Conservation (phyloP, 2,329 filamentous ascomycete genomes). For the Phyllosticta capitalensis region DNA sequence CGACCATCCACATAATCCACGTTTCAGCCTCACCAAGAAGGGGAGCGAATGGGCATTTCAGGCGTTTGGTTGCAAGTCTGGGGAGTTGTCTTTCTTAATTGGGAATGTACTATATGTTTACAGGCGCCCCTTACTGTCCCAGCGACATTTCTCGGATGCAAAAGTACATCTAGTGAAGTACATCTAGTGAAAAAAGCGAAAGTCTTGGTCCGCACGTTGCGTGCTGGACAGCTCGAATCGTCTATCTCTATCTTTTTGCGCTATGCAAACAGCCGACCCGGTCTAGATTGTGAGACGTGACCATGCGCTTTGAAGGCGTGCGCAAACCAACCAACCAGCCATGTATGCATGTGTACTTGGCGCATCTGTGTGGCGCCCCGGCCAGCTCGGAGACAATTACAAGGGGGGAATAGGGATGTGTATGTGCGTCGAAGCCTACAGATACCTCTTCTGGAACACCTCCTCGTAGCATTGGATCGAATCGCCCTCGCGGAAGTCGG, state of each 20-base stretch:
- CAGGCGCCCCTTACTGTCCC: neutral
- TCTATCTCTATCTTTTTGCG: too few relatives aligned
- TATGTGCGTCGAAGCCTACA: constrained; percentile 22
- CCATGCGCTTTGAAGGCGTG: too few relatives aligned
- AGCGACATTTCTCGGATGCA: neutral
- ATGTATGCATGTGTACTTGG: too few relatives aligned
- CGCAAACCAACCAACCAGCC: too few relatives aligned
- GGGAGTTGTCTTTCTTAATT: neutral
- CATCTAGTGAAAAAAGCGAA: neutral
- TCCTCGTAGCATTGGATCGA: constrained; percentile 83
- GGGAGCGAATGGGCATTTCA: neutral
- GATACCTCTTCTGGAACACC: constrained; percentile 56
- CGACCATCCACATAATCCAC: neutral
- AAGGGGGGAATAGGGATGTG: neutral
- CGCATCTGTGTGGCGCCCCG: too few relatives aligned
- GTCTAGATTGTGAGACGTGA: too few relatives aligned
- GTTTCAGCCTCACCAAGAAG: neutral
- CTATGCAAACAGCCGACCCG: too few relatives aligned
- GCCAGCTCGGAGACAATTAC: neutral
- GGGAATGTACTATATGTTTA: neutral
- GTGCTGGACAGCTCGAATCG: too few relatives aligned
- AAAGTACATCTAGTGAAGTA: neutral
- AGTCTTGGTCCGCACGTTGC: neutral
- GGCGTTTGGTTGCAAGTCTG: constrained; percentile 2
- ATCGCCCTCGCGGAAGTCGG: constrained; percentile 71